Base-by-base conservation (phyloP, 1,284 basidiomycete species). In the Polyporus tsugae region DNA sequence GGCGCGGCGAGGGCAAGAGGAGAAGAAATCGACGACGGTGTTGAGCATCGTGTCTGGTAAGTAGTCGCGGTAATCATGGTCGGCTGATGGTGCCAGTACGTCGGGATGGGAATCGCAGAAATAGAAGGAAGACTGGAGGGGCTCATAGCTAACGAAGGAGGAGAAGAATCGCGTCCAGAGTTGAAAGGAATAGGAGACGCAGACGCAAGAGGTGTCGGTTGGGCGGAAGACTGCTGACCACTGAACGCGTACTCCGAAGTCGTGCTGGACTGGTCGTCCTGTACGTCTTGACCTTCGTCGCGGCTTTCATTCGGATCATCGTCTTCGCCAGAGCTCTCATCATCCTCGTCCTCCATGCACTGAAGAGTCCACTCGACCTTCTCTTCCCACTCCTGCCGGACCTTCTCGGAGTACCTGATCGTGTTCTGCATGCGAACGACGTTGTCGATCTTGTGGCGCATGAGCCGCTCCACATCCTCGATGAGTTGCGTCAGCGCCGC, bases 371-470 rank as follows among this genome's bases (percentile, higher is more conserved):
- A 83, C 65, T 86, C 92, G 36, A 98, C 93, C 75, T 90, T 91
- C 78, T 95, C 94, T 79, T 99, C 94, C 96, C 97, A 99, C 80
- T 99, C 98, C 75, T 94, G 92, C 80, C 98, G 91, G 35, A 98
- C 95, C 82, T 98, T 98, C 83, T 99, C 98, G 42, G 96, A 93
- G 80, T 99, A 99, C 69, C 95, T 87, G 73, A 99, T 98, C 33
- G 96, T 99, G 79, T 98, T 99, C 81, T 98, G 95, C 91, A 99
- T 93, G 53, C 98, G 92, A 68, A 96, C 95, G 60, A 99, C 94
- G 70, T 93, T 96, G 80, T 97, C 97, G 71, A 97, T 89, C 85
- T 99, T 99, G 80, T 94, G 91, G 44, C 94, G 87, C 85, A 98
- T 94, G 44, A 97, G 88, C 44, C 92, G 89, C 74, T 97, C 95